These are phyloP conservation scores for Plantago coronopus DNA, from an alignment of 305 asterid species.

Conservation along the genomic window DNA sequence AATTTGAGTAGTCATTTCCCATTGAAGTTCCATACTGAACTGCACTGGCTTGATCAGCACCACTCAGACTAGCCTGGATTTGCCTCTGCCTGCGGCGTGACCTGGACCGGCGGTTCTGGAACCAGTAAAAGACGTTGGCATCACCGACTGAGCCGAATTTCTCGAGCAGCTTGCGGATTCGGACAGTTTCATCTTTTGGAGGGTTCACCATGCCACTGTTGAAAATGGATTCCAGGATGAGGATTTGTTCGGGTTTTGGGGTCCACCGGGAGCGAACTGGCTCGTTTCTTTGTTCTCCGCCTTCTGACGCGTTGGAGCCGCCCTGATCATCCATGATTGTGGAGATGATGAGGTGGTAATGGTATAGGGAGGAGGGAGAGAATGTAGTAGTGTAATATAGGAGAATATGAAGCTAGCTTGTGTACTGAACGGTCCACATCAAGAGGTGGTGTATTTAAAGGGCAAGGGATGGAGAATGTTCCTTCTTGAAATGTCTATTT, in stretches of 20 bases:
- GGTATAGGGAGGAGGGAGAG: no score
- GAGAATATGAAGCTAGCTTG: neutral
- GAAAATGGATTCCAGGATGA: conserved; percentile 73
- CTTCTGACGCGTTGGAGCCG: conserved; percentile 22
- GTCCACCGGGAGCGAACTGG: conserved; percentile 74
- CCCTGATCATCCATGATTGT: conserved; percentile 23
- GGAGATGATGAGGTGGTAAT: neutral
- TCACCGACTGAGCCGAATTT: conserved; percentile 73
- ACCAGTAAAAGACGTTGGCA: conserved; percentile 86
- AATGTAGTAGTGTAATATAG: neutral
- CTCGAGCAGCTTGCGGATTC: conserved; percentile 62
- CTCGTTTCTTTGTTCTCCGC: conserved; percentile 27
- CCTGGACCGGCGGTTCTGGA: conserved; percentile 82
- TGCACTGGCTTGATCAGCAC: conserved; percentile 23
- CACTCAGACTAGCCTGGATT: conserved; percentile 43
- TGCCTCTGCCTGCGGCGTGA: conserved; percentile 75
- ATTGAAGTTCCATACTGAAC: conserved; percentile 19
- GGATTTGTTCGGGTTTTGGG: conserved; percentile 79
- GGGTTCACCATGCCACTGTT: conserved; percentile 87
- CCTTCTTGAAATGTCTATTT: neutral
- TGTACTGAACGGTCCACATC: conserved; percentile 8
- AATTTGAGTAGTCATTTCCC: neutral
- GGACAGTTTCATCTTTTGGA: conserved; percentile 62
- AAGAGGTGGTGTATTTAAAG: conserved; percentile 4
- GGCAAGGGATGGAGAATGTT: neutral